Evolutionary conservation across 352 stramenopile genomes (phyloP).

Genomic region (Globisporangium paroecandrum): DNA sequence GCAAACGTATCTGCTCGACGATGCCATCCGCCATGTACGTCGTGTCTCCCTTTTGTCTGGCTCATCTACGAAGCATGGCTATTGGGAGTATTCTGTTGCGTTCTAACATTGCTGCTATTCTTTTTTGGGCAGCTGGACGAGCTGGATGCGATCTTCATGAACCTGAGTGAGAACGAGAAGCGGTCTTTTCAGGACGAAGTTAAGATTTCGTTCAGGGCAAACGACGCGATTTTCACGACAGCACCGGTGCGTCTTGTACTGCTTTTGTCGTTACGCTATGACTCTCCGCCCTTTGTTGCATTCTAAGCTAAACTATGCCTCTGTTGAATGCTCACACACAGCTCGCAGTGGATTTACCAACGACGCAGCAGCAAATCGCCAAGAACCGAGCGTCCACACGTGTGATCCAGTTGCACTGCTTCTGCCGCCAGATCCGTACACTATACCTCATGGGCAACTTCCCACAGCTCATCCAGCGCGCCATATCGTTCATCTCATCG

Average conservation of each 20-base stretch:
- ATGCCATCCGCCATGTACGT: slow-evolving; percentile 76
- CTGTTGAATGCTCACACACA: slow-evolving; percentile 15
- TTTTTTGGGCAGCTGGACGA: slow-evolving; percentile 54
- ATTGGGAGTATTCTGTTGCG: background rate
- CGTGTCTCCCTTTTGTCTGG: background rate
- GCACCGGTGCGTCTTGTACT: slow-evolving; percentile 40
- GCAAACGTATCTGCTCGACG: slow-evolving; percentile 78
- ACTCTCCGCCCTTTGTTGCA: background rate
- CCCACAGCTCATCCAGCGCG: slow-evolving; percentile 52
- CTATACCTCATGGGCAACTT: slow-evolving; percentile 74
- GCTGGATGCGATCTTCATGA: slow-evolving; percentile 70
- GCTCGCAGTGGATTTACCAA: slow-evolving; percentile 55
- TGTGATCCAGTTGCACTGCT: slow-evolving; percentile 71
- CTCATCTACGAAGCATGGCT: background rate
- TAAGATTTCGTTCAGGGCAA: slow-evolving; percentile 22
- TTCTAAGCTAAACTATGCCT: background rate
- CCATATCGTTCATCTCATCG: slow-evolving; percentile 47
- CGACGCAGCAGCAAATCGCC: slow-evolving; percentile 50
- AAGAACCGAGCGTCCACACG: slow-evolving; percentile 44
- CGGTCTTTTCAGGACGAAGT: slow-evolving; percentile 20
- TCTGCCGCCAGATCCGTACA: slow-evolving; percentile 71
- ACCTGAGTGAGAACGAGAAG: slow-evolving; percentile 34
- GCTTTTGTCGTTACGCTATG: background rate
- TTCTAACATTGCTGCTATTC: background rate
- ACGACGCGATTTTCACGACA: slow-evolving; percentile 55